These are phyloP conservation scores for Eremothecium sinecaudum DNA, from an alignment of 1,139 yeast genomes.

Conservation along the genomic window DNA sequence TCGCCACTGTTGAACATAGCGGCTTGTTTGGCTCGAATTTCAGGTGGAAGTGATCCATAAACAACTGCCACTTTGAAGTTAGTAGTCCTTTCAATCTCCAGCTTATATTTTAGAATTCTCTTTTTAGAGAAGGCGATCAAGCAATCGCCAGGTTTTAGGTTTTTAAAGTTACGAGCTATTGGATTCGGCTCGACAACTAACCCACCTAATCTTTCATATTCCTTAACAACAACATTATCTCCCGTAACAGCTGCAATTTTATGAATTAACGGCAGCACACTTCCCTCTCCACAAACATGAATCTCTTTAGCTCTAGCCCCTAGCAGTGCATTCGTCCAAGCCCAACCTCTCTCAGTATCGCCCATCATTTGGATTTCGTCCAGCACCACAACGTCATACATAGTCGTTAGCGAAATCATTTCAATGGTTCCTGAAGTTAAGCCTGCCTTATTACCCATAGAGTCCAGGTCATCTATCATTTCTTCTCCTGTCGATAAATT, in stretches of 20 bases:
- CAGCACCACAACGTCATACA: conserved; percentile 78
- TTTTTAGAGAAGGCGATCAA: conserved; percentile 77
- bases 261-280: conserved; percentile 59
- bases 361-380: conserved; percentile 96
- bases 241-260: conserved; percentile 61
- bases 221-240: conserved; percentile 59
- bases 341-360: conserved; percentile 74
- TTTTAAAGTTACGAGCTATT: conserved; percentile 29
- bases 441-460: conserved; percentile 59
- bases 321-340: conserved; percentile 87
- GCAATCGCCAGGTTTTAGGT: conserved; percentile 70
- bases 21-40: conserved; percentile 82
- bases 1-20: conserved; percentile 62
- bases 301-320: conserved; percentile 82
- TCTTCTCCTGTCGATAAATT: conserved; percentile 93
- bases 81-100: conserved; percentile 53
- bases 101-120: conserved; percentile 55
- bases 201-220: conserved; percentile 67
- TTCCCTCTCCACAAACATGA: conserved; percentile 88
- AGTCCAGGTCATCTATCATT: conserved; percentile 60
- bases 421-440: conserved; percentile 87
- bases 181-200: conserved; percentile 45
- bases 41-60: conserved; percentile 95
- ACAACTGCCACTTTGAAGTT: conserved; percentile 73
- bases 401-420: conserved; percentile 63